Conservation (phyloP, 2,329 filamentous ascomycete species). For the Diaporthe australafricana region DNA sequence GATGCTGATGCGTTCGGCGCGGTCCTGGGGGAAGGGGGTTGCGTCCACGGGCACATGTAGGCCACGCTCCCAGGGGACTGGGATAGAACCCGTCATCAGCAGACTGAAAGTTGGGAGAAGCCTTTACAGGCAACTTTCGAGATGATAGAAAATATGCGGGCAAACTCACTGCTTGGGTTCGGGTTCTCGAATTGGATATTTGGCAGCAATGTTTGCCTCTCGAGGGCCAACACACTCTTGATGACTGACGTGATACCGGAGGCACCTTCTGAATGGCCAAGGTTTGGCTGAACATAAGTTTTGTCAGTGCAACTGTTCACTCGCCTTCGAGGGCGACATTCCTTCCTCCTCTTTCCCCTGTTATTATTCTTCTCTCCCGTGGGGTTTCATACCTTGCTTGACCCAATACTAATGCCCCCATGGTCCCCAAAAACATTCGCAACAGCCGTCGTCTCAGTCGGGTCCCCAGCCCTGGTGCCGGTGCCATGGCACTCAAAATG, state of each 20-base stretch:
- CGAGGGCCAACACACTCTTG: conserved; percentile 40
- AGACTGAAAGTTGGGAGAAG: no score
- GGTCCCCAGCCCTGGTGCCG: conserved; percentile 50
- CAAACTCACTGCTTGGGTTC: no score
- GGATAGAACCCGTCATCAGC: no score
- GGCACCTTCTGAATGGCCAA: conserved; percentile 42
- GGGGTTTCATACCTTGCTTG: no score
- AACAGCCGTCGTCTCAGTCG: conserved; percentile 50
- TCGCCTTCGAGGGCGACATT: no score
- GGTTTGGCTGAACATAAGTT: conserved; percentile 42
- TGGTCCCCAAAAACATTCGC: conserved; percentile 36
- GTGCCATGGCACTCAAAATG: conserved; percentile 47
- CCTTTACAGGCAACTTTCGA: no score
- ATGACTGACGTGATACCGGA: conserved; percentile 41
- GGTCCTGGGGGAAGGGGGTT: no score
- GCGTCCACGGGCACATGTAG: no score
- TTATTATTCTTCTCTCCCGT: no score
- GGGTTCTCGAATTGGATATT: conserved; percentile 36
- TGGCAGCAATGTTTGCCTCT: conserved; percentile 40
- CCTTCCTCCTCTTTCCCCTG: no score
- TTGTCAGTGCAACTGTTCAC: no score
- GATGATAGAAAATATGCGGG: no score
- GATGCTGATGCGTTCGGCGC: conserved; percentile 36
- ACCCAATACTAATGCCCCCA: conserved; percentile 38
- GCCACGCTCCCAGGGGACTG: conserved; percentile 38